Evolutionary conservation across 768 basidiomycete genomes (phyloP).

Genomic region (Strobilomyces echinocephalus): DNA sequence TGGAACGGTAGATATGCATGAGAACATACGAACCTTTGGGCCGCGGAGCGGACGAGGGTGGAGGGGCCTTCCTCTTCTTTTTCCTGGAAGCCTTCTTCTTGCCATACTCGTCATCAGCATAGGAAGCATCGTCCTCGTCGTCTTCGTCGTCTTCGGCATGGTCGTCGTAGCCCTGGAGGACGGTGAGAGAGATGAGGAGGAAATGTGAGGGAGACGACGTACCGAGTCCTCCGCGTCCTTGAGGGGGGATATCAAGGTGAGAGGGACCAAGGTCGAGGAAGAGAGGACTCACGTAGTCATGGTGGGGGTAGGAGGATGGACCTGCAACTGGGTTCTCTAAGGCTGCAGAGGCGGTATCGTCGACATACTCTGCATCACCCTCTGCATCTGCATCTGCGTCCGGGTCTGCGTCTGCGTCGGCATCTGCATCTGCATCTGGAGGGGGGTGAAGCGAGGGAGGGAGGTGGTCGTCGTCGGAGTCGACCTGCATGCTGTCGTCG

Average conservation of each 20-base stretch:
- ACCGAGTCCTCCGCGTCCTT: constrained; percentile 34
- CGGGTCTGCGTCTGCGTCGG: constrained; percentile 49
- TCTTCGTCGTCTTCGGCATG: constrained; percentile 49
- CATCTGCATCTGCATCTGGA: constrained; percentile 41
- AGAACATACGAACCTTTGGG: constrained; percentile 49
- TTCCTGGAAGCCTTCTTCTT: constrained; percentile 66
- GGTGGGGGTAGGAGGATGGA: constrained; percentile 43
- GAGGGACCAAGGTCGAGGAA: constrained; percentile 2
- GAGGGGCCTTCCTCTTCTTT: constrained; percentile 50
- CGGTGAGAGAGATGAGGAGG: constrained; percentile 32
- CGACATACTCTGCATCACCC: constrained; percentile 40
- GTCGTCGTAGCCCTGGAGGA: constrained; percentile 56
- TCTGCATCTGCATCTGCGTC: constrained; percentile 42
- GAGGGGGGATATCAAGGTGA: neutral
- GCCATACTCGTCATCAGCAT: constrained; percentile 71
- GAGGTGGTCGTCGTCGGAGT: constrained; percentile 47
- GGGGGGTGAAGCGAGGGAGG: constrained; percentile 16
- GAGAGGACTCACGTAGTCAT: constrained; percentile 53
- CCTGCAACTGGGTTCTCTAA: constrained; percentile 35
- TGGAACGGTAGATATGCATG: constrained; percentile 4
- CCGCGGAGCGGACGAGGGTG: constrained; percentile 43
- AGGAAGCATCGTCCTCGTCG: constrained; percentile 66
- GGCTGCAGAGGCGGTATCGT: constrained; percentile 34
- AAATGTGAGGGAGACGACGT: constrained; percentile 10
- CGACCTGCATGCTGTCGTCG: constrained; percentile 66